Conservation (phyloP, 2,329 filamentous ascomycete species). For the Ophiostoma australiae region DNA sequence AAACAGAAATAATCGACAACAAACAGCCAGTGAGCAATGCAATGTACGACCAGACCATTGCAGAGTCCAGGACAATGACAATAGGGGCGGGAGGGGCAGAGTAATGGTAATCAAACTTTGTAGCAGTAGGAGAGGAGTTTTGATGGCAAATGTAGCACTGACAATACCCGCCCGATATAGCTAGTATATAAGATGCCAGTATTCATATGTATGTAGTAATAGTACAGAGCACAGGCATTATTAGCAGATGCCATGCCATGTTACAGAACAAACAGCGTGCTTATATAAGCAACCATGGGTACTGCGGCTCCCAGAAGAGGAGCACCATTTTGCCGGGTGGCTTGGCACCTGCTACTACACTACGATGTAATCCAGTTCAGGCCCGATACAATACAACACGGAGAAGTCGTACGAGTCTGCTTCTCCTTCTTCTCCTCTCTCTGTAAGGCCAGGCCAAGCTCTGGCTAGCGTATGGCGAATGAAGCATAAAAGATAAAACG, state of each 20-base stretch:
- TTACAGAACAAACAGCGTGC: not conserved
- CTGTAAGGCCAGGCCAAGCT: not conserved
- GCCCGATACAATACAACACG: conserved; percentile 5
- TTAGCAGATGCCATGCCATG: not conserved
- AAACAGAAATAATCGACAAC: not conserved
- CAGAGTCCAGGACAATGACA: not conserved
- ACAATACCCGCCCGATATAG: not conserved
- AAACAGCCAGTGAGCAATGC: not conserved
- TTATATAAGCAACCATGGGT: not conserved
- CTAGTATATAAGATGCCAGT: not conserved
- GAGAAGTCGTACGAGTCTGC: conserved; percentile 1
- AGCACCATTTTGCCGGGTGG: not conserved
- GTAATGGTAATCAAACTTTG: not conserved
- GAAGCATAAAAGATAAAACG: conserved; percentile 7
- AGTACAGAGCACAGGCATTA: not conserved
- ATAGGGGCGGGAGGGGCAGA: not conserved
- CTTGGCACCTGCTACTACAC: not conserved
- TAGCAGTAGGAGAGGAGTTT: not conserved
- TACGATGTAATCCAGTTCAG: not conserved
- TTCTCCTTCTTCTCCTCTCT: not conserved
- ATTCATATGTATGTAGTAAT: not conserved
- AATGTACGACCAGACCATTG: not conserved
- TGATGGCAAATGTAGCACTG: not conserved
- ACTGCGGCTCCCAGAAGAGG: conserved; percentile 7
- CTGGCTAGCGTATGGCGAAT: not conserved